phyloP scores from a whole-genome alignment of 768 basidiomycete genomes.

The Nidularia sp. region DNA sequence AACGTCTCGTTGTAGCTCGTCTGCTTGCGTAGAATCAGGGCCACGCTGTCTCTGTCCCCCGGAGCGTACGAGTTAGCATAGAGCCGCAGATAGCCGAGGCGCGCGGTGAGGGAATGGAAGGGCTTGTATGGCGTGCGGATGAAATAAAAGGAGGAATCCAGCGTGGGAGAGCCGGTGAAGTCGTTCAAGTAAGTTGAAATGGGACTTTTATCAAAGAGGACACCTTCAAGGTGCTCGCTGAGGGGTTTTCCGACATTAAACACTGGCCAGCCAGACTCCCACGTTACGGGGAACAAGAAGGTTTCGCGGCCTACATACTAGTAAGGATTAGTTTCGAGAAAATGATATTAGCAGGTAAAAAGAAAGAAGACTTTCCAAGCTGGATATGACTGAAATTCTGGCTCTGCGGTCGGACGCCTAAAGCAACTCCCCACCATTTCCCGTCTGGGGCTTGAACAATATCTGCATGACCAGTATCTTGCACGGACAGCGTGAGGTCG shows the following conservation, averaged over 20 bases:
- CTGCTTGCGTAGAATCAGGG: conserved; percentile 32
- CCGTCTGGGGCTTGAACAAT: conserved; percentile 28
- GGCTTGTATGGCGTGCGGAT: conserved; percentile 34
- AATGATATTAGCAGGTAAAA: not conserved
- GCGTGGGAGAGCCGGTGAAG: conserved; percentile 16
- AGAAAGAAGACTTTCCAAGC: conserved; percentile 15
- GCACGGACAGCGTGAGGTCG: conserved; percentile 26
- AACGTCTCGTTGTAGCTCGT: conserved; percentile 31
- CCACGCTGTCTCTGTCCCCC: conserved; percentile 32
- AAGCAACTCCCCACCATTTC: conserved; percentile 34
- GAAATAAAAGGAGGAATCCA: conserved; percentile 29
- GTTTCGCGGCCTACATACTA: conserved; percentile 27
- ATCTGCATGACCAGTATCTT: conserved; percentile 33
- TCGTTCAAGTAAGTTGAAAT: conserved; percentile 18
- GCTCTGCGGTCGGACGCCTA: conserved; percentile 32
- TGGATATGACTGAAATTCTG: conserved; percentile 28
- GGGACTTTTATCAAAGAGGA: conserved; percentile 22
- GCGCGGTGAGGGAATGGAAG: conserved; percentile 25
- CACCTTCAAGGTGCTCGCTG: conserved; percentile 19
- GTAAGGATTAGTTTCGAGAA: not conserved
- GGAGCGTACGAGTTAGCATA: conserved; percentile 29
- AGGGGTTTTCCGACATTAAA: conserved; percentile 28
- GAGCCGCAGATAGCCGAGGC: conserved; percentile 24
- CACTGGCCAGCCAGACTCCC: conserved; percentile 33
- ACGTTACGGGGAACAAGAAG: conserved; percentile 34